Evolutionary conservation across 2,329 filamentous ascomycete species (phyloP).

Genomic region (Monosporascus sp.): DNA sequence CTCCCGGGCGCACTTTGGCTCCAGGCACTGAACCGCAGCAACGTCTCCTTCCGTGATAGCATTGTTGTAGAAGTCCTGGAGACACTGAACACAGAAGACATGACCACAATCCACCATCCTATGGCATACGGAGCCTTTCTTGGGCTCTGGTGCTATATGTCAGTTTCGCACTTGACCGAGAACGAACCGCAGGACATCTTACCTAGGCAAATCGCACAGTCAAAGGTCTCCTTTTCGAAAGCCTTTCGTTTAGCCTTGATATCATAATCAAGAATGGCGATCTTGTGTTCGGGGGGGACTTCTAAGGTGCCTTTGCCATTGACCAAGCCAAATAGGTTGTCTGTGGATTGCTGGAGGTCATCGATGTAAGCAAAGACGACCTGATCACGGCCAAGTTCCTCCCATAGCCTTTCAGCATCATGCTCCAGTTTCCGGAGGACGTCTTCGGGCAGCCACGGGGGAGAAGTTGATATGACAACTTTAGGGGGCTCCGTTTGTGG

Average conservation of each 20-base stretch:
- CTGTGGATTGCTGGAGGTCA: conserved; percentile 52
- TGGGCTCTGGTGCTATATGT: conserved; percentile 58
- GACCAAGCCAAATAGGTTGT: conserved; percentile 56
- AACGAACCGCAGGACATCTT: conserved; percentile 14
- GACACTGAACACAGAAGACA: conserved; percentile 84
- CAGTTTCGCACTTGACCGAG: conserved; percentile 9
- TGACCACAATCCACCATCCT: conserved; percentile 78
- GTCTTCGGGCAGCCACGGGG: conserved; percentile 50
- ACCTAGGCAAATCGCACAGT: conserved; percentile 80
- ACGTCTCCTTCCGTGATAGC: conserved; percentile 85
- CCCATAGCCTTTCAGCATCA: conserved; percentile 52
- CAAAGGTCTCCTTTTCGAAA: conserved; percentile 80
- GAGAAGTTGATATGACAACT: conserved; percentile 46
- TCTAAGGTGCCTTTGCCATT: conserved; percentile 42
- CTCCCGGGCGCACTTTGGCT: conserved; percentile 71
- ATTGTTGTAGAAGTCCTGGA: conserved; percentile 84
- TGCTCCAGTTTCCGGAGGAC: conserved; percentile 45
- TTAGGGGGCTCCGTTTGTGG: conserved; percentile 47
- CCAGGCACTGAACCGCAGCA: conserved; percentile 70
- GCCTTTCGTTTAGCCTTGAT: conserved; percentile 65
- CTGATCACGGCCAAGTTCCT: conserved; percentile 54
- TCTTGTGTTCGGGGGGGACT: conserved; percentile 55
- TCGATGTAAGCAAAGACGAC: conserved; percentile 61
- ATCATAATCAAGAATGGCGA: conserved; percentile 73
- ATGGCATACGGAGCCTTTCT: conserved; percentile 80